Evolutionary conservation across 2,329 filamentous ascomycete species (phyloP), one percentile per base, ranked within the genome.

Genomic region (Coniochaeta sp.): DNA sequence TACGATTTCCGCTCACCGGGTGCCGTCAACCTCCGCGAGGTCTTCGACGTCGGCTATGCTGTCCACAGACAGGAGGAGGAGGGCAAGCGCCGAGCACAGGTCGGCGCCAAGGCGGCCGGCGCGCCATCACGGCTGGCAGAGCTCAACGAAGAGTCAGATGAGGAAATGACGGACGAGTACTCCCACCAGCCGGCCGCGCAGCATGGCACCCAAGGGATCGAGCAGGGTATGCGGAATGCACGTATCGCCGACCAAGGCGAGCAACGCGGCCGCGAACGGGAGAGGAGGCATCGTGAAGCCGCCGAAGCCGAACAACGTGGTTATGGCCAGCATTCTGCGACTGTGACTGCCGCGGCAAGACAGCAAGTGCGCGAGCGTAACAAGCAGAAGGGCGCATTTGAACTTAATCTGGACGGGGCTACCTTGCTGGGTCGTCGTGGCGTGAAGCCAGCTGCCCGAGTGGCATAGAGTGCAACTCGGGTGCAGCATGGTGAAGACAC

Each of bases 1-100:
- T 87, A 89, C 76, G 95, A 99, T 73, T 99, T 98, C 86, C 86
- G 95, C 61, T 98, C 93, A 0, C 95, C 95, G 0, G 95, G 93
- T 58, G 93, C 91, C 2, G 89, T 99, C 74, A 98, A 98, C 71
- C 79, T 99, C 14, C 91, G 95, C 62, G 95, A 99, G 74, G 93
- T 98, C 2, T 99, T 99, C 66, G 95, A 99, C 69, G 93, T 99
- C 57, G 89, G 91, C n/a, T 99, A 99, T 69, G 93, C 95, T 9
- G 95, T 99, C 9, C 95, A 98, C 72, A 83, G 95, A 55, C 92
- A 98, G 74, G 95, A 98, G 74, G 95, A 99, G 72, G 95, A 98
- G 74, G 88, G 86, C 68, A 98, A 97, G 77, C 87, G 92, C 59
- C 86, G 91, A 64, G 96, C 96, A 74, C 90, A 96, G 70, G 83